Conservation (phyloP, 1,284 basidiomycete genomes). For the Peniophora sp. region DNA sequence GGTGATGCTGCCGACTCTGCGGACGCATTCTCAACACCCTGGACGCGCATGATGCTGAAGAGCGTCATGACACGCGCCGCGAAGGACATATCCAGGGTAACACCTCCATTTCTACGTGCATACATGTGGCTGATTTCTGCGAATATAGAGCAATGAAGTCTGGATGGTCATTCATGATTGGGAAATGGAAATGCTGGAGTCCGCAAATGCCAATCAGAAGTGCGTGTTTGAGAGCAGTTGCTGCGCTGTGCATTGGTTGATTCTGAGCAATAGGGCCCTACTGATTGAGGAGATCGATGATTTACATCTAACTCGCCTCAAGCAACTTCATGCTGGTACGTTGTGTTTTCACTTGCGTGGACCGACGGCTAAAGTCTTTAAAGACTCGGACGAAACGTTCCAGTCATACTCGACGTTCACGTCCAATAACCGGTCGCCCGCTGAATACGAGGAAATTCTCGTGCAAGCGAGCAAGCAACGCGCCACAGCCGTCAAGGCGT, state of each 20-base stretch:
- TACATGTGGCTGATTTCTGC: no score
- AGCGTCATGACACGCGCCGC: conserved; percentile 51
- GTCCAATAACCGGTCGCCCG: conserved; percentile 62
- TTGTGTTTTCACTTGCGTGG: conserved; percentile 4
- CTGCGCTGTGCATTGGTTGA: no score
- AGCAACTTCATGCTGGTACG: conserved; percentile 65
- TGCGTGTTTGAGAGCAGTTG: conserved; percentile 25
- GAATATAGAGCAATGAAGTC: conserved; percentile 56
- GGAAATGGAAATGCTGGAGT: conserved; percentile 59
- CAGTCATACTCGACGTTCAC: conserved; percentile 85
- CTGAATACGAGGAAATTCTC: conserved; percentile 71
- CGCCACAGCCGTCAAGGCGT: conserved; percentile 49
- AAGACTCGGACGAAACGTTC: conserved; percentile 71
- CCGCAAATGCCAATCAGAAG: conserved; percentile 37
- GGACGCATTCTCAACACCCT: conserved; percentile 48
- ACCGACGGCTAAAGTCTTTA: not conserved
- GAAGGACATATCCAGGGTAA: conserved; percentile 55
- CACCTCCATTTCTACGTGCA: conserved; percentile 1
- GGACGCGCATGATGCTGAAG: conserved; percentile 49
- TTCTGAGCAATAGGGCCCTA: conserved; percentile 28
- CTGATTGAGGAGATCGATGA: conserved; percentile 39
- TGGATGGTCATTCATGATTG: conserved; percentile 74
- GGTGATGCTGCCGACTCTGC: conserved; percentile 38
- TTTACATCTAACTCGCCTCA: conserved; percentile 48
- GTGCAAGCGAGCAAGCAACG: conserved; percentile 70